Evolutionary conservation across 2,329 filamentous ascomycete species (phyloP).

Genomic region (Diatrype stigma): DNA sequence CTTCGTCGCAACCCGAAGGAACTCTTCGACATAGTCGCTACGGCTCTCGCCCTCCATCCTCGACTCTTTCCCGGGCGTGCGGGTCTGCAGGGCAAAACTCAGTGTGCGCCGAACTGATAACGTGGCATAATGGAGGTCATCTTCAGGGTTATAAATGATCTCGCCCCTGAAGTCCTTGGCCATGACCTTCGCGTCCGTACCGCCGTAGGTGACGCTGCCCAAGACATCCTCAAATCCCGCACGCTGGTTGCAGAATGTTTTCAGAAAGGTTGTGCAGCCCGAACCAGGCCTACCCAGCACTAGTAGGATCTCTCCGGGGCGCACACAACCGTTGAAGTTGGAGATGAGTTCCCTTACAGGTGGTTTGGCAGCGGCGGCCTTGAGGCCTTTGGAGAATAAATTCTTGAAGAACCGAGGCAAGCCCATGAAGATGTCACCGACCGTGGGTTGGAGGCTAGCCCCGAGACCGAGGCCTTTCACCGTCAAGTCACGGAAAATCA

Average conservation of each 20-base stretch:
- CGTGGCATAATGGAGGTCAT: slow-evolving; percentile 65
- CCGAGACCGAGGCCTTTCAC: slow-evolving; percentile 68
- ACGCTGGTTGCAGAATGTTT: slow-evolving; percentile 63
- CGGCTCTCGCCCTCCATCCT: slow-evolving; percentile 62
- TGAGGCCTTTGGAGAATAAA: slow-evolving; percentile 22
- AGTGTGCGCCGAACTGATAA: slow-evolving; percentile 65
- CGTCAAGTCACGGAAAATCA: slow-evolving; percentile 66
- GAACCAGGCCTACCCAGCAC: slow-evolving; percentile 47
- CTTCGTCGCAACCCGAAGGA: slow-evolving; percentile 60
- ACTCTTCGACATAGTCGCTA: slow-evolving; percentile 52
- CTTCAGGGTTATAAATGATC: slow-evolving; percentile 54
- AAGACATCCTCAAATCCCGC: slow-evolving; percentile 58
- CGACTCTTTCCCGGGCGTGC: slow-evolving; percentile 57
- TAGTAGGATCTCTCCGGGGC: slow-evolving; percentile 43
- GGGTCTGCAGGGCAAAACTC: slow-evolving; percentile 61
- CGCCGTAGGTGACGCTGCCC: slow-evolving; percentile 63
- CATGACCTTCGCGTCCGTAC: slow-evolving; percentile 40
- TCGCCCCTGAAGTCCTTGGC: slow-evolving; percentile 54
- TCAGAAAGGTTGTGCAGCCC: slow-evolving; percentile 49
- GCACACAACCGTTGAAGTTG: slow-evolving; percentile 43
- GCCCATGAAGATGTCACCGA: slow-evolving; percentile 32
- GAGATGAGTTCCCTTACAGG: slow-evolving; percentile 36
- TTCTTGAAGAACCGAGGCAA: slow-evolving; percentile 23
- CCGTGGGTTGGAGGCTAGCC: slow-evolving; percentile 46
- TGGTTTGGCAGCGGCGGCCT: slow-evolving; percentile 32